Conservation (phyloP, 139 green algal genomes). For the Mesostigma viride region DNA sequence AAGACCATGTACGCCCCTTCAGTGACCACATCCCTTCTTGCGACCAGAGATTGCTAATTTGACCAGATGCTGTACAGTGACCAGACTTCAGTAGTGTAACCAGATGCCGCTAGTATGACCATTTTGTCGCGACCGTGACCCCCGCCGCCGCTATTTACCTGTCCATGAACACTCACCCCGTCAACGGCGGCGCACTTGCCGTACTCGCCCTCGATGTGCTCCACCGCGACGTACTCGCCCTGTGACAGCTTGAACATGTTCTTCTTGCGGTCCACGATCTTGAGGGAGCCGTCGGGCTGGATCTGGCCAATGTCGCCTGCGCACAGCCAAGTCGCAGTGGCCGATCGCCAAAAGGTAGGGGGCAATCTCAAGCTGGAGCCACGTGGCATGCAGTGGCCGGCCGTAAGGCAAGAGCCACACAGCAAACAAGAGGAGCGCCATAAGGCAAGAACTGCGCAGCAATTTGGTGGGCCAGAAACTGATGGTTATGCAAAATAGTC, state of each 20-base stretch:
- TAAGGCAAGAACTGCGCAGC: too few species aligned
- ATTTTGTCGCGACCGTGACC: too few species aligned
- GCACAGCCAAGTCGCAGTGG: too few species aligned
- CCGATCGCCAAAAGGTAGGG: too few species aligned
- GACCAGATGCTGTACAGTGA: background rate
- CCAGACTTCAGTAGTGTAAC: background rate
- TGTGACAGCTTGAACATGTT: slow-evolving; percentile 91
- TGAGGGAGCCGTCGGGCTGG: slow-evolving; percentile 36
- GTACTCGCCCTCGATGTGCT: slow-evolving; percentile 89
- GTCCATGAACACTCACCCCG: background rate
- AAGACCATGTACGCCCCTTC: too few species aligned
- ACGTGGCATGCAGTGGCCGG: too few species aligned
- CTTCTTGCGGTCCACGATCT: slow-evolving; percentile 92
- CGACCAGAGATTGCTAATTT: background rate
- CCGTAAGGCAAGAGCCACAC: too few species aligned
- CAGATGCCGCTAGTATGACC: background rate
- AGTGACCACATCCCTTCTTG: background rate
- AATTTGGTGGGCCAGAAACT: too few species aligned
- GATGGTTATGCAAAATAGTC: too few species aligned
- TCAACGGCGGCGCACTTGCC: background rate
- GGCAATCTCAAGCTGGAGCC: too few species aligned
- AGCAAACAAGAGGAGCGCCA: too few species aligned
- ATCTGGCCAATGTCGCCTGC: slow-evolving; percentile 19
- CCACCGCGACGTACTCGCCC: slow-evolving; percentile 83
- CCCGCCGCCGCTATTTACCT: too few species aligned